Base-by-base conservation (phyloP, 2,329 filamentous ascomycete species). In the Cryphonectria parasitica region DNA sequence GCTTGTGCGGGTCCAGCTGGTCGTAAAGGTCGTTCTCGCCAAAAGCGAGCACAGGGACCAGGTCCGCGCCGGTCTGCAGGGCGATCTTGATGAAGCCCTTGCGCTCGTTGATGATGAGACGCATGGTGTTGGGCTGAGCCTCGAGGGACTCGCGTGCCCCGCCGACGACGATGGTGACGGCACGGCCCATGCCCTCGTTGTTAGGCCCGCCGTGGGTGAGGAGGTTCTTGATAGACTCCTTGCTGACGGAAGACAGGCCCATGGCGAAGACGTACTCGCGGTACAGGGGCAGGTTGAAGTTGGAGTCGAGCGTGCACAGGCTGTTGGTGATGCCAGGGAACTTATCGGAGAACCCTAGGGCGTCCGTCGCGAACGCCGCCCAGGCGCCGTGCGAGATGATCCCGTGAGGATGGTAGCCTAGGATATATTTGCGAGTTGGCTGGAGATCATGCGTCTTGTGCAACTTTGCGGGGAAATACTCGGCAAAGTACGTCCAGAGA, bases 371-470 rank as follows among this genome's bases (percentile, higher is more conserved):
- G 77, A 98, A 98, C 6, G 95, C 92, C 6, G 90, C 93, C 83
- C 95, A 98, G 0, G 95, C 95, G n/a, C 95, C 96, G 76, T 98
- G 94, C 6, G 92, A 96, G 77, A 99, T 98, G 80, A 99, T 98
- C 34, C 96, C 95, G 78, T 99, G 96, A 0, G 96, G 96, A 77
- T 98, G 96, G 80, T 98, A 98, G 61, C 95, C 95, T 76, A 99
- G 94, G 73, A 99, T 94, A 82, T 98, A 99, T 81, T 97, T 97
- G 73, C 94, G 87, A 1, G 91, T 94, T 0, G 94, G 88, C 31
- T 92, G 88, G 8, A 99, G 88, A 69, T 91, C 87, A 74, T 92
- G 88, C 4, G 93, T 96, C 74, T 96, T 93, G 83, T 98, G 94
- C 54, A 99, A 86, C 69, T 88, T 88, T 64, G 94, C 93, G 4